A percentile compares a stretch with the other conserved stretches of the same genome.
Evolutionary conservation across 257 asterid genomes (phyloP).

Genomic region (Solanum chmielewskii): DNA sequence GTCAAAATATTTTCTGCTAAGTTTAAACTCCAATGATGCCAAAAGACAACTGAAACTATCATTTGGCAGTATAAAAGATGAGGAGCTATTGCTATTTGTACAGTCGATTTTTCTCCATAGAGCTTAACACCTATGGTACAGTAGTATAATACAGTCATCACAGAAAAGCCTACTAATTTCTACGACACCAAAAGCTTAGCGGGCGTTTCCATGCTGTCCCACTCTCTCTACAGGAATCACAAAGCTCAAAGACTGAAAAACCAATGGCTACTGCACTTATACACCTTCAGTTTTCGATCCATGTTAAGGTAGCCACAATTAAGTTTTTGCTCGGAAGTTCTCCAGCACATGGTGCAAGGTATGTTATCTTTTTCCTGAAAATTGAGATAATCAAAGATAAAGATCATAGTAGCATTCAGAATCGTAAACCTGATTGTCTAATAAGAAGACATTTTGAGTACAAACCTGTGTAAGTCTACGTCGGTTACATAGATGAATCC

Average conservation of each 20-base stretch:
- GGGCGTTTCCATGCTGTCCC: not conserved
- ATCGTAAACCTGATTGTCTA: not conserved
- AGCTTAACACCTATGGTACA: not conserved
- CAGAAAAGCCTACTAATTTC: not conserved
- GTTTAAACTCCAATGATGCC: not conserved
- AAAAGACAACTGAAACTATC: not conserved
- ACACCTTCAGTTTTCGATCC: constrained; percentile 53
- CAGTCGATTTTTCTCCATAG: not conserved
- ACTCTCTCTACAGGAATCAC: not conserved
- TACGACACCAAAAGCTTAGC: not conserved
- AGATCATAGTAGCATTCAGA: not conserved
- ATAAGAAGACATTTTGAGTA: not conserved
- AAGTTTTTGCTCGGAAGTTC: constrained; percentile 76
- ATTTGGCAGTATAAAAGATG: not conserved
- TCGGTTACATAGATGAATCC: constrained; percentile 93
- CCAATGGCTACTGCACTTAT: not conserved
- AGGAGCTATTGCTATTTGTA: not conserved
- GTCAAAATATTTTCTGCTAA: not conserved
- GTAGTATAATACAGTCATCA: not conserved
- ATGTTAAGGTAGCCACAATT: constrained; percentile 75
- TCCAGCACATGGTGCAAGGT: constrained; percentile 88
- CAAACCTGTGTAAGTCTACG: constrained; percentile 67
- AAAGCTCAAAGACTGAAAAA: not conserved
- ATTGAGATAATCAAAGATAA: not conserved
- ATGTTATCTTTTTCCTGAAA: constrained; percentile 72